Conservation (phyloP, 2,329 filamentous ascomycete species). For the Trichoderma breve region DNA sequence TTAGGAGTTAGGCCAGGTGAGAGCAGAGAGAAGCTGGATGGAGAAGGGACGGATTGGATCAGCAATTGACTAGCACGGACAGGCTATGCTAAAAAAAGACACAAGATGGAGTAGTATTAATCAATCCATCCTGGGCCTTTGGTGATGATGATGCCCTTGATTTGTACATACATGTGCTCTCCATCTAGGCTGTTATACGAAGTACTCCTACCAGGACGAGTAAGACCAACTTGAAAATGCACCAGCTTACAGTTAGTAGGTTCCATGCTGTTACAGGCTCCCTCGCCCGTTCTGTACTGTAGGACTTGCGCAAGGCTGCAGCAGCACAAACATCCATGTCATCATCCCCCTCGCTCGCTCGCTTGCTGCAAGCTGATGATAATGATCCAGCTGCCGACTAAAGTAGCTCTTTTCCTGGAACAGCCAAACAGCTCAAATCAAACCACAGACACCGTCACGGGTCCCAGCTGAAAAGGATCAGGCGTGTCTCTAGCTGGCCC, state of each 20-base stretch:
- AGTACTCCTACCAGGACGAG: neutral
- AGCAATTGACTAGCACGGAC: neutral
- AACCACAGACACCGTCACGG: neutral
- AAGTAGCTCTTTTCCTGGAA: neutral
- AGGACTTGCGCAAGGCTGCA: neutral
- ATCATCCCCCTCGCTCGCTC: neutral
- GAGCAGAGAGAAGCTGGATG: neutral
- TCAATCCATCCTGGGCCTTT: neutral
- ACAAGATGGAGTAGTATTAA: neutral
- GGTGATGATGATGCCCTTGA: neutral
- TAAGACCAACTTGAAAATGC: neutral
- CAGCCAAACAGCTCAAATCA: neutral
- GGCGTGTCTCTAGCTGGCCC: neutral
- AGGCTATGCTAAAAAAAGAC: slow-evolving; percentile 7
- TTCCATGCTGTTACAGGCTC: too few relatives aligned
- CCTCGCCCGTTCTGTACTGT: neutral
- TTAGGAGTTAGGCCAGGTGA: neutral
- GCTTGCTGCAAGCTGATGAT: neutral
- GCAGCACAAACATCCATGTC: neutral
- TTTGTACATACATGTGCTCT: neutral
- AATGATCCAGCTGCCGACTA: neutral
- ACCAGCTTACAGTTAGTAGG: too few relatives aligned
- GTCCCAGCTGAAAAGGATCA: neutral
- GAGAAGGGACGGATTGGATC: neutral
- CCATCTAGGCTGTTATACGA: neutral